These are phyloP conservation scores for Acorus gramineus DNA, from an alignment of 106 monocot genomes.

Conservation along the genomic window DNA sequence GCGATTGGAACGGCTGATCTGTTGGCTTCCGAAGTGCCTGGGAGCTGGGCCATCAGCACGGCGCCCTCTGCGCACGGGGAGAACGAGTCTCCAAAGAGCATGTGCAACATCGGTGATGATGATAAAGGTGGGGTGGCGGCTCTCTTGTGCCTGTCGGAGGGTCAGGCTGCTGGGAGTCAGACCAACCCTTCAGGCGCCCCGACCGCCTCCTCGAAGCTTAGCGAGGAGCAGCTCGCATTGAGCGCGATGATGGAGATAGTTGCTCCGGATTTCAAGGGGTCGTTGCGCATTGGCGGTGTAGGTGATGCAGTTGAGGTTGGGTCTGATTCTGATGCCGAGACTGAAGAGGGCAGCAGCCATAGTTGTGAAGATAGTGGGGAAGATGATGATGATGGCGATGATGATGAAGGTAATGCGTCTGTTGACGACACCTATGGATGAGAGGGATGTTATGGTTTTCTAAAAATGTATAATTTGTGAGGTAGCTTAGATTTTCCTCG, in stretches of 20 bases:
- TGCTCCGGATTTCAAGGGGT: constrained; percentile 46
- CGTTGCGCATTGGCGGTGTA: constrained; percentile 11
- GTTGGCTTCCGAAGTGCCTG: constrained; percentile 70
- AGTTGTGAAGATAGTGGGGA: constrained; percentile 7
- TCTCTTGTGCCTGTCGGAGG: constrained; percentile 24
- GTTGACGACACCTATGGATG: neutral
- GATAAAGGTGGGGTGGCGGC: constrained; percentile 15
- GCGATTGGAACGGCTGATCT: constrained; percentile 68
- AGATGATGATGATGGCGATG: constrained; percentile 6
- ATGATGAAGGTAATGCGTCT: neutral
- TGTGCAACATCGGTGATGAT: neutral
- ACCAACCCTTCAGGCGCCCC: constrained; percentile 10
- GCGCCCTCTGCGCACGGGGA: constrained; percentile 64
- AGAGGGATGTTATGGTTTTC: constrained; percentile 31
- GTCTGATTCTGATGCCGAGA: constrained; percentile 76
- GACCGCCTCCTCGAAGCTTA: constrained; percentile 6
- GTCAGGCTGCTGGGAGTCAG: constrained; percentile 51
- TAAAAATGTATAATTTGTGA: constrained; percentile 8
- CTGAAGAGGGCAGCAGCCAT: constrained; percentile 37
- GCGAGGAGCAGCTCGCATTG: constrained; percentile 28
- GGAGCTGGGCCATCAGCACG: constrained; percentile 86
- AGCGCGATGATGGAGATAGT: constrained; percentile 76
- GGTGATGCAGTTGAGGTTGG: constrained; percentile 10
- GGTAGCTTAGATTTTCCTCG: too few relatives aligned
- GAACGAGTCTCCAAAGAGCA: constrained; percentile 37